Evolutionary conservation across 2,329 filamentous ascomycete genomes (phyloP), one percentile per base, ranked within the genome.

Genomic region (Metarhizium brunneum): DNA sequence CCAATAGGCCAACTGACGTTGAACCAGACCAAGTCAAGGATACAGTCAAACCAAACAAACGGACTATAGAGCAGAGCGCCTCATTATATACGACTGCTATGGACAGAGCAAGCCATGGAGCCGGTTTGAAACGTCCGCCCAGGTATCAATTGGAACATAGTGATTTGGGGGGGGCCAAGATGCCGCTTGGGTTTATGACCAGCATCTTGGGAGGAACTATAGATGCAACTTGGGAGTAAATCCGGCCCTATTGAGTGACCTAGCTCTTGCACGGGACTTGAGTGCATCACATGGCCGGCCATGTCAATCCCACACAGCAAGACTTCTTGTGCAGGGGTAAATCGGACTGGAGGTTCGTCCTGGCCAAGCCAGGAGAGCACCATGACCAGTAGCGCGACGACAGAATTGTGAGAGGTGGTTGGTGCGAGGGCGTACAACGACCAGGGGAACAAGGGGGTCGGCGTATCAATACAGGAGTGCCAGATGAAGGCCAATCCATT

Each of bases 191-290:
- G 4, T 8, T 25, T 16, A 16, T 6, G 45, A 30, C 6, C 16
- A 30, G 20, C 20, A 18, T 20, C 25, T 20, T 29, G 20, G 45
- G 8, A 5, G 6, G 7, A 45, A 20, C 7, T 16, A 48, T n/a
- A 6, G 47, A 52, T 48, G 35, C 50, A 50, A 8, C 14, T 50
- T 14, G 53, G n/a, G 38, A 32, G 49, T 14, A 36, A 35, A 57
- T 51, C 49, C 38, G 50, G 53, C 45, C 53, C 42, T 48, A 45
- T 42, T 53, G 45, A 50, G 36, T n/a, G 40, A 4, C 51, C 54
- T 20, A 43, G 48, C 42, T 52, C 53, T 56, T 54, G 51, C 56
- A 58, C 56, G 54, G 52, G 56, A 54, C 48, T 48, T 51, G 56
- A 51, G 38, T 36, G 54, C 53, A 56, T 57, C 53, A 57, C 56